Evolutionary conservation across 176 grass and related monocot species (phyloP).

Genomic region (Pontederia paniculata): DNA sequence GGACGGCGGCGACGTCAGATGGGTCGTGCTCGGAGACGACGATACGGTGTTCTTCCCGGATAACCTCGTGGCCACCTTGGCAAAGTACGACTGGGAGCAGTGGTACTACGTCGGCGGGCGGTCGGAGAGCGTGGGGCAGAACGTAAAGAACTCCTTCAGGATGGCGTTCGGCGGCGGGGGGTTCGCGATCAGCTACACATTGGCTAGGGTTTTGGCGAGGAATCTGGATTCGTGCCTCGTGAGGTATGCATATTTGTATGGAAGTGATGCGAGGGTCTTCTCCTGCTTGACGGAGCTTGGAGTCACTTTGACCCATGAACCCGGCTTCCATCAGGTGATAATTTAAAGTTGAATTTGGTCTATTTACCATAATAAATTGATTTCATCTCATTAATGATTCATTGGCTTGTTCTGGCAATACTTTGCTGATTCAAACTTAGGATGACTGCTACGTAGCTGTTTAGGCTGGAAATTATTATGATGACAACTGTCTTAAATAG

Average conservation of each 20-base stretch:
- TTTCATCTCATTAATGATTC: neutral
- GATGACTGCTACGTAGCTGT: too few species aligned
- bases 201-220: slow-evolving; percentile 49
- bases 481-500: too few species aligned
- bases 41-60: slow-evolving; percentile 75
- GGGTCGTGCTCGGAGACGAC: slow-evolving; percentile 85
- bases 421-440: neutral
- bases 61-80: slow-evolving; percentile 55
- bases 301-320: slow-evolving; percentile 77
- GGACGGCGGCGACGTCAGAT: slow-evolving; percentile 16
- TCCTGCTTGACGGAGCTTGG: slow-evolving; percentile 82
- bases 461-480: too few species aligned
- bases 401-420: neutral
- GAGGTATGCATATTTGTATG: slow-evolving; percentile 88
- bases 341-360: slow-evolving; percentile 11
- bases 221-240: slow-evolving; percentile 62
- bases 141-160: slow-evolving; percentile 54
- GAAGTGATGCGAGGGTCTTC: slow-evolving; percentile 67
- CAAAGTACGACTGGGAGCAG: slow-evolving; percentile 62
- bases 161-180: slow-evolving; percentile 78
- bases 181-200: slow-evolving; percentile 71
- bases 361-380: neutral
- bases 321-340: slow-evolving; percentile 75
- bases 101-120: slow-evolving; percentile 66
- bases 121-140: slow-evolving; percentile 72